Evolutionary conservation across 2,329 filamentous ascomycete species (phyloP).

Genomic region (Trichoderma oligosporum): DNA sequence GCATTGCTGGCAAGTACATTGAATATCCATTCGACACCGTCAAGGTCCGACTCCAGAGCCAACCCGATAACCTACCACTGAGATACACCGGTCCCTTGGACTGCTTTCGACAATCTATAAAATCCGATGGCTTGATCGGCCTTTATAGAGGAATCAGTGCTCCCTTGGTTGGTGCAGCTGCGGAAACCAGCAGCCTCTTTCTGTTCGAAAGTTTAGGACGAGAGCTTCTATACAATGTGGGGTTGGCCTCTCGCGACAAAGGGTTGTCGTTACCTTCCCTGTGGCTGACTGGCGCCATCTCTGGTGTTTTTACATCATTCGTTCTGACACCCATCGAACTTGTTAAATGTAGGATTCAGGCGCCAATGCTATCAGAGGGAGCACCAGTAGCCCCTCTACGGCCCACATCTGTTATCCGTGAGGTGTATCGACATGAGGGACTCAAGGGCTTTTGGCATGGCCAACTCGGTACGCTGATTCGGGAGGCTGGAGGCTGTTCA

Average conservation of each 20-base stretch:
- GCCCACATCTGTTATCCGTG: conserved; percentile 67
- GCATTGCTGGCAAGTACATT: conserved; percentile 89
- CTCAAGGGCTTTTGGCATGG: conserved; percentile 90
- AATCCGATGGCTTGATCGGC: conserved; percentile 71
- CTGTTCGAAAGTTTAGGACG: conserved; percentile 80
- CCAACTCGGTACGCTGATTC: conserved; percentile 86
- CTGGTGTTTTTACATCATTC: conserved; percentile 84
- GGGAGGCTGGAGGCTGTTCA: conserved; percentile 87
- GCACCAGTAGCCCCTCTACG: conserved; percentile 49
- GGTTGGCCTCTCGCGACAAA: conserved; percentile 48
- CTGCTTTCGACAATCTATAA: conserved; percentile 85
- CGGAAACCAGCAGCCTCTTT: conserved; percentile 90
- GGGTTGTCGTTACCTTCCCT: conserved; percentile 72
- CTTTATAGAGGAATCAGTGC: conserved; percentile 92
- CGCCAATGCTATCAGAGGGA: conserved; percentile 50
- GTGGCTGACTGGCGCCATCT: conserved; percentile 75
- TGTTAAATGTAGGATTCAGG: conserved; percentile 98
- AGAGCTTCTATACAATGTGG: conserved; percentile 56
- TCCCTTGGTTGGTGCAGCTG: conserved; percentile 82
- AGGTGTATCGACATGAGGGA: conserved; percentile 80
- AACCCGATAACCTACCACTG: conserved; percentile 77
- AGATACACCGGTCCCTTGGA: conserved; percentile 84
- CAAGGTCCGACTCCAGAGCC: conserved; percentile 96
- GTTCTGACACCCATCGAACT: conserved; percentile 93
- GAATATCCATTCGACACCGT: conserved; percentile 99